Evolutionary conservation across 352 stramenopile genomes (phyloP).

Genomic region (Phytopythium kandeliae): DNA sequence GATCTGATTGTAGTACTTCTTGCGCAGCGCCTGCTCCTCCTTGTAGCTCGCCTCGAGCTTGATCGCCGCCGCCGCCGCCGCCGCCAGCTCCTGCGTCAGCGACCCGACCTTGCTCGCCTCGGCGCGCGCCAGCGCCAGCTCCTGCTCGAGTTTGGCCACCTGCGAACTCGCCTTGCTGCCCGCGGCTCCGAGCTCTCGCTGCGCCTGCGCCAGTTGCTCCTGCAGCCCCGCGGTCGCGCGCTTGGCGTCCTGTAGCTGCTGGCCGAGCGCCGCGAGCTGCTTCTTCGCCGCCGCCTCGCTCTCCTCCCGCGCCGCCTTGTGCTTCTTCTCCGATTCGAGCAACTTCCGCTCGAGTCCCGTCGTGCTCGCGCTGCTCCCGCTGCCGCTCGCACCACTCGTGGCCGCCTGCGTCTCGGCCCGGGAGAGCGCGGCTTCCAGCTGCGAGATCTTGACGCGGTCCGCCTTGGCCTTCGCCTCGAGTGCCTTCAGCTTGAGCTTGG

Average conservation of each 20-base stretch:
- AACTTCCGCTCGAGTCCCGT: slow-evolving; percentile 48
- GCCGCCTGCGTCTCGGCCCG: slow-evolving; percentile 43
- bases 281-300: slow-evolving; percentile 46
- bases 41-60: slow-evolving; percentile 77
- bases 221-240: slow-evolving; percentile 31
- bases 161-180: slow-evolving; percentile 45
- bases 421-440: slow-evolving; percentile 55
- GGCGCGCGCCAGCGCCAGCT: slow-evolving; percentile 41
- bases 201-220: slow-evolving; percentile 37
- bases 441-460: slow-evolving; percentile 68
- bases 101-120: slow-evolving; percentile 43
- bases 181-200: slow-evolving; percentile 37
- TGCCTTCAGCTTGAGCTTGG: slow-evolving; percentile 70
- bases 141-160: slow-evolving; percentile 53
- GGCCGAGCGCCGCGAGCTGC: slow-evolving; percentile 33
- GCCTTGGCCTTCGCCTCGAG: slow-evolving; percentile 61
- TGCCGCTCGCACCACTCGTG: slow-evolving; percentile 6
- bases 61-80: slow-evolving; percentile 21
- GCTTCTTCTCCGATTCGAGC: slow-evolving; percentile 75
- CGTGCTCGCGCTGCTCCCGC: slow-evolving; percentile 12
- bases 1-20: slow-evolving; percentile 96
- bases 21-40: slow-evolving; percentile 86
- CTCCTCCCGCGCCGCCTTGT: slow-evolving; percentile 66
- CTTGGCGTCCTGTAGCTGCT: slow-evolving; percentile 53
- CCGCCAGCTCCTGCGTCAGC: slow-evolving; percentile 40